Evolutionary conservation across 768 basidiomycete species (phyloP).

Genomic region (Naematelia aurantialba): DNA sequence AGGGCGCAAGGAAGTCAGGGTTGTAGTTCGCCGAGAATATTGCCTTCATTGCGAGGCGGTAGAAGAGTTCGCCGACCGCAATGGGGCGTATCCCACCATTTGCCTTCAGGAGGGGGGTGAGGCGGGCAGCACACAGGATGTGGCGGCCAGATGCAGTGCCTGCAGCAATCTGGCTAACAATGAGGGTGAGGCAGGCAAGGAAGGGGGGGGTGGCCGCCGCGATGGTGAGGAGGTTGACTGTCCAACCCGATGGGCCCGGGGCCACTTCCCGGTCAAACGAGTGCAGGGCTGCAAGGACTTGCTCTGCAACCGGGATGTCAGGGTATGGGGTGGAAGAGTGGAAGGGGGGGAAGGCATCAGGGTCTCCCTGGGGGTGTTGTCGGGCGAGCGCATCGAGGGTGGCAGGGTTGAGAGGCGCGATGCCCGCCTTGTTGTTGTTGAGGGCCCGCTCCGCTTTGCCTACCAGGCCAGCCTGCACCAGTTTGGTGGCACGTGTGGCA

Average conservation of each 20-base stretch:
- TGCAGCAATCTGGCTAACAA: not conserved
- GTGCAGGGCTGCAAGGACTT: slow-evolving; percentile 1
- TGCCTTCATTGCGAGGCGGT: slow-evolving; percentile 18
- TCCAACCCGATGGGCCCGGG: slow-evolving; percentile 11
- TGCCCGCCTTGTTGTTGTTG: not conserved
- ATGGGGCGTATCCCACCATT: slow-evolving; percentile 11
- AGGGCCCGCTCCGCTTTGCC: not conserved
- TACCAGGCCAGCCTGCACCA: not conserved
- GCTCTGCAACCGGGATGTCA: not conserved
- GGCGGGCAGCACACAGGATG: slow-evolving; percentile 8
- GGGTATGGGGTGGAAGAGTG: no score
- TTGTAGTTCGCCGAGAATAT: slow-evolving; percentile 6
- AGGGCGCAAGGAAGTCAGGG: not conserved
- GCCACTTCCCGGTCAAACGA: slow-evolving; percentile 8
- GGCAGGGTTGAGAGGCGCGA: not conserved
- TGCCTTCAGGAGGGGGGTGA: slow-evolving; percentile 5
- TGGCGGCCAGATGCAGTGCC: slow-evolving; percentile 13
- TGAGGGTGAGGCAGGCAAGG: not conserved
- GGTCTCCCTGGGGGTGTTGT: not conserved
- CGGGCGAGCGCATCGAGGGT: not conserved
- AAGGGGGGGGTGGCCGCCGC: not conserved
- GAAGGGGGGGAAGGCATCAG: not conserved
- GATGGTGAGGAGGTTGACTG: slow-evolving; percentile 12
- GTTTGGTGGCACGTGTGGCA: not conserved
- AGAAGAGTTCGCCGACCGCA: slow-evolving; percentile 23